A percentile compares a stretch with the other conserved stretches of the same genome.
Evolutionary conservation across 140 eudicot species (phyloP).

Genomic region (Erigeron philadelphicus): DNA sequence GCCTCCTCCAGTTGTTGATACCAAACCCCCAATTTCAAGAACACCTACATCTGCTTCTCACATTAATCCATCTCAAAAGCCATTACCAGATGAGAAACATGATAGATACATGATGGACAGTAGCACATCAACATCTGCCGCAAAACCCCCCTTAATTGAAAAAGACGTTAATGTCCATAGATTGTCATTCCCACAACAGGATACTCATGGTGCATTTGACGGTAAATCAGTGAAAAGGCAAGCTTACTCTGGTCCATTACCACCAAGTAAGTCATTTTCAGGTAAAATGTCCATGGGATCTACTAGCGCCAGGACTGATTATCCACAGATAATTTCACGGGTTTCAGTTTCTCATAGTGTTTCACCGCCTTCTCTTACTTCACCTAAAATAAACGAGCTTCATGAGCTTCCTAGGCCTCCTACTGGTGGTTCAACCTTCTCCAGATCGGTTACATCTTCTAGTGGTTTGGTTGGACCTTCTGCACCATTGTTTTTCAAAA

Average conservation of each 20-base stretch:
- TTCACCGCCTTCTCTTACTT: slow-evolving; percentile 57
- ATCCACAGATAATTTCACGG: neutral
- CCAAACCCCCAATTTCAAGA: slow-evolving; percentile 44
- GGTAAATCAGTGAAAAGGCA: slow-evolving; percentile 44
- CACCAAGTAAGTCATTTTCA: slow-evolving; percentile 45
- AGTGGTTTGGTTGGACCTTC: slow-evolving; percentile 41
- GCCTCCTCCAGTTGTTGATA: slow-evolving; percentile 61
- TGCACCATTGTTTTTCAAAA: slow-evolving; percentile 47
- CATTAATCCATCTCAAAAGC: slow-evolving; percentile 31
- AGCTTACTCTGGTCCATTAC: slow-evolving; percentile 71
- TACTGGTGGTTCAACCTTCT: slow-evolving; percentile 25
- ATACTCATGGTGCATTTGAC: slow-evolving; percentile 30
- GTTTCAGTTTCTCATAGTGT: slow-evolving; percentile 33
- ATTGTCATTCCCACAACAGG: slow-evolving; percentile 35
- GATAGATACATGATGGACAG: slow-evolving; percentile 16
- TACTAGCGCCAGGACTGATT: slow-evolving; percentile 36
- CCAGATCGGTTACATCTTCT: slow-evolving; percentile 25
- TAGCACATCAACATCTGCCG: slow-evolving; percentile 23
- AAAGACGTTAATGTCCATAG: slow-evolving; percentile 14
- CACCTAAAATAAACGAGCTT: slow-evolving; percentile 83
- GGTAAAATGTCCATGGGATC: slow-evolving; percentile 35
- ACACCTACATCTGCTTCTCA: slow-evolving; percentile 33
- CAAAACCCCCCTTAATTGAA: slow-evolving; percentile 41
- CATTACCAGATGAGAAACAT: neutral
- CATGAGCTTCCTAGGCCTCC: slow-evolving; percentile 91